These are phyloP conservation scores for Phytophthora litchii DNA, from an alignment of 352 stramenopile species.

Conservation along the genomic window DNA sequence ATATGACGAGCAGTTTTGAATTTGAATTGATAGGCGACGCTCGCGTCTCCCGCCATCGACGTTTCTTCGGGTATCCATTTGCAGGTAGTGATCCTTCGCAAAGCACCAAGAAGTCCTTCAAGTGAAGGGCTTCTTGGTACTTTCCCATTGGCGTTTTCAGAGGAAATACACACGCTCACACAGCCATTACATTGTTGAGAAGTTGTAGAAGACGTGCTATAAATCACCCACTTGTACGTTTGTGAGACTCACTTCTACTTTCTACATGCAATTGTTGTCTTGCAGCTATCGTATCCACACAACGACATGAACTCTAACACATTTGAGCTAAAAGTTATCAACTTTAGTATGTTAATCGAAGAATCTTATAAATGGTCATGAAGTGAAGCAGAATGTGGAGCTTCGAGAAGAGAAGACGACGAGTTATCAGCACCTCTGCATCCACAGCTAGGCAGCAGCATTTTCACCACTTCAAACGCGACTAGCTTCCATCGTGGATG, in stretches of 20 bases:
- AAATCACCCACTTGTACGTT: no score
- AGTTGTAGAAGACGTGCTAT: no score
- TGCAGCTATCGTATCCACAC: no score
- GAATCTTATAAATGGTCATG: background rate
- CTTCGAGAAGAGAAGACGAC: constrained; percentile 1
- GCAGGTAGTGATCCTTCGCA: constrained; percentile 1
- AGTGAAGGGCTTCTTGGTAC: no score
- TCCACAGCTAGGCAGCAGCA: constrained; percentile 21
- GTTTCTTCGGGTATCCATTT: background rate
- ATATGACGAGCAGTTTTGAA: background rate
- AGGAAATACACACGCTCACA: no score
- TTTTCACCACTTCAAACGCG: constrained; percentile 11
- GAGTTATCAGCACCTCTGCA: constrained; percentile 1
- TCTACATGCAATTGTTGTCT: no score
- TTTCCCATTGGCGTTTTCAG: no score
- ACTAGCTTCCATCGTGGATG: constrained; percentile 11
- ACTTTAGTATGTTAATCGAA: background rate
- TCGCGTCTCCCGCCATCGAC: background rate
- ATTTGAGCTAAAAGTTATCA: background rate
- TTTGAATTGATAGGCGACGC: constrained; percentile 15
- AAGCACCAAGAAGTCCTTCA: no score
- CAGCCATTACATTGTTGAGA: no score
- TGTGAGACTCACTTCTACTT: no score
- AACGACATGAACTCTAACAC: no score
- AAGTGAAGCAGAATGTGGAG: background rate